Percentiles rank a stretch among this genome's conserved stretches.
Evolutionary conservation across 257 asterid species (phyloP).

Genomic region (Nicotiana sylvestris): DNA sequence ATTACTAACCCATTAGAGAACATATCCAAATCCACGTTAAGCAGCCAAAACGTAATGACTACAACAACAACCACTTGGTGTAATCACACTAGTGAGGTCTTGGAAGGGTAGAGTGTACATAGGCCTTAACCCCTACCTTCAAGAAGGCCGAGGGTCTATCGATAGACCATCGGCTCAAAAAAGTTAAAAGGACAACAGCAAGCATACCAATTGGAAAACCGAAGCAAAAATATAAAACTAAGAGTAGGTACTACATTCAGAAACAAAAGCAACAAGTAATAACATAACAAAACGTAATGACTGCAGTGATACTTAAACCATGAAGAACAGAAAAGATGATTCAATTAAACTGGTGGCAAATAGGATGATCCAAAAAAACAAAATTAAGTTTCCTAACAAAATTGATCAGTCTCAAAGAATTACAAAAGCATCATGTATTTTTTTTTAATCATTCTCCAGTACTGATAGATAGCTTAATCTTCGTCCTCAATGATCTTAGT

Average conservation of each 20-base stretch:
- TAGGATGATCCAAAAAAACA: not conserved
- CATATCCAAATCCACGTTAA: not conserved
- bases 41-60: not conserved
- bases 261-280: too few species aligned
- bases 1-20: not conserved
- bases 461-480: not conserved
- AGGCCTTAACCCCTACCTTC: too few species aligned
- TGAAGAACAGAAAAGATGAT: not conserved
- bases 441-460: not conserved
- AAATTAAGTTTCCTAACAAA: not conserved
- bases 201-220: too few species aligned
- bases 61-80: too few species aligned
- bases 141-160: too few species aligned
- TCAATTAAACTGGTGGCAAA: not conserved
- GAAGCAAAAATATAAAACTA: too few species aligned
- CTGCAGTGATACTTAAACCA: not conserved
- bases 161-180: too few species aligned
- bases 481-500: constrained; percentile 9
- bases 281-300: not conserved
- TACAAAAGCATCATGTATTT: not conserved
- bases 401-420: not conserved
- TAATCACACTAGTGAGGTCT: too few species aligned
- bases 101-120: too few species aligned
- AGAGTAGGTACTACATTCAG: too few species aligned
- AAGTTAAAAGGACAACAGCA: too few species aligned